Evolutionary conservation across 2,329 filamentous ascomycete species (phyloP).

Genomic region (Grosmannia huntii): DNA sequence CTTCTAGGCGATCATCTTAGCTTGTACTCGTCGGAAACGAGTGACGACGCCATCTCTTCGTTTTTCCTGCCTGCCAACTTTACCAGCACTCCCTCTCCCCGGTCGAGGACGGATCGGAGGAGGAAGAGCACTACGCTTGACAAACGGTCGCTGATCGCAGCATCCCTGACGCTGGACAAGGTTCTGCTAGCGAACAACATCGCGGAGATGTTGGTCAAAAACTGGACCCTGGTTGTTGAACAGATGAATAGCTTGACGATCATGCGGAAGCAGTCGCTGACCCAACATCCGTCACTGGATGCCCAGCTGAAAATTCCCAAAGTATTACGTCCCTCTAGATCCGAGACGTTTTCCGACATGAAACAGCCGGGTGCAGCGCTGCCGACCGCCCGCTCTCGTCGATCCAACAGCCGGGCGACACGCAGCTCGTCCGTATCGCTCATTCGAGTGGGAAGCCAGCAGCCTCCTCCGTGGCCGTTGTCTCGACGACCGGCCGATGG

Average conservation of each 20-base stretch:
- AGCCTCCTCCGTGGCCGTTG: not conserved
- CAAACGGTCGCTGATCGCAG: slow-evolving; percentile 8
- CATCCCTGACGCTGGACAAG: slow-evolving; percentile 34
- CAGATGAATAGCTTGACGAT: slow-evolving; percentile 40
- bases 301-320: not conserved
- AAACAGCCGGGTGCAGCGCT: not conserved
- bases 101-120: slow-evolving; percentile 19
- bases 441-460: not conserved
- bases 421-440: slow-evolving; percentile 8
- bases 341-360: slow-evolving; percentile 8
- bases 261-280: slow-evolving; percentile 12
- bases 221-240: slow-evolving; percentile 51
- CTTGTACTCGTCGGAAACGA: slow-evolving; percentile 32
- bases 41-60: slow-evolving; percentile 24
- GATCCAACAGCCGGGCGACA: slow-evolving; percentile 5
- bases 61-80: slow-evolving; percentile 9
- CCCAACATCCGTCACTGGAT: not conserved
- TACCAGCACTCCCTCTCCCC: slow-evolving; percentile 27
- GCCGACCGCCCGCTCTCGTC: not conserved
- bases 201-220: slow-evolving; percentile 50
- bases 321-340: slow-evolving; percentile 8
- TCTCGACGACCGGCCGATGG: not conserved
- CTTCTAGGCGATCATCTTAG: slow-evolving; percentile 45
- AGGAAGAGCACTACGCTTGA: slow-evolving; percentile 5
- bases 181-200: slow-evolving; percentile 45